phyloP scores from a whole-genome alignment of 345 rosid genomes.

The Lepidium didymum region DNA sequence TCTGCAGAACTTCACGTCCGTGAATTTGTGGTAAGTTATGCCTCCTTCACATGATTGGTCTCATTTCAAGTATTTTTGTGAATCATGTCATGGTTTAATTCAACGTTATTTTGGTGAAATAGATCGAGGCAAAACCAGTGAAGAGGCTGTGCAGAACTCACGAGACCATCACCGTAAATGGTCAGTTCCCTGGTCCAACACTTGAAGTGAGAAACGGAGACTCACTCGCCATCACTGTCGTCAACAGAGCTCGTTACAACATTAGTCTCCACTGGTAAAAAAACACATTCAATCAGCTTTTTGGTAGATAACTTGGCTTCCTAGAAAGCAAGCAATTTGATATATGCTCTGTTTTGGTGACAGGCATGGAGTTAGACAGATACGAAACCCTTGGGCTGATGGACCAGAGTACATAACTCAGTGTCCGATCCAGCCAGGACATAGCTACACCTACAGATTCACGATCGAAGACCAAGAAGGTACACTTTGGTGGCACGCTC shows the following conservation, averaged over 20 bases:
- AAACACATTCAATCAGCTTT: not conserved
- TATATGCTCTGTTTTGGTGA: not conserved
- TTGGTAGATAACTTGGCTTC: not conserved
- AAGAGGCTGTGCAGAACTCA: conserved; percentile 95
- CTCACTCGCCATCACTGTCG: conserved; percentile 43
- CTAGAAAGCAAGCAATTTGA: not conserved
- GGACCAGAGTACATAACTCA: conserved; percentile 73
- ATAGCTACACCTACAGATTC: conserved; percentile 46
- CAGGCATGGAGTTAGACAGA: conserved; percentile 68
- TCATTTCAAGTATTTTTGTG: not conserved
- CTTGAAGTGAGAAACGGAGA: conserved; percentile 59
- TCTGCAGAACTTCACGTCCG: conserved; percentile 4
- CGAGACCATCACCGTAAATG: conserved; percentile 59
- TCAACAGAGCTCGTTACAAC: conserved; percentile 52
- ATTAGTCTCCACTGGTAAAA: conserved; percentile 62
- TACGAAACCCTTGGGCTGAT: conserved; percentile 70
- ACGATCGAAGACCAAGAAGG: conserved; percentile 63
- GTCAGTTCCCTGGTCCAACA: conserved; percentile 80
- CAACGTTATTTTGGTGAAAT: not conserved
- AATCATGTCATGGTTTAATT: conserved; percentile 3
- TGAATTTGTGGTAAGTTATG: not conserved
- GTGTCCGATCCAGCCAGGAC: conserved; percentile 58
- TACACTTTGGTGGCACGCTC: conserved; percentile 70
- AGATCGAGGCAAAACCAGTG: conserved; percentile 63
- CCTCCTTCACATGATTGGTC: not conserved